phyloP scores from a whole-genome alignment of 2,329 filamentous ascomycete species.

The Hortaea sp. region DNA sequence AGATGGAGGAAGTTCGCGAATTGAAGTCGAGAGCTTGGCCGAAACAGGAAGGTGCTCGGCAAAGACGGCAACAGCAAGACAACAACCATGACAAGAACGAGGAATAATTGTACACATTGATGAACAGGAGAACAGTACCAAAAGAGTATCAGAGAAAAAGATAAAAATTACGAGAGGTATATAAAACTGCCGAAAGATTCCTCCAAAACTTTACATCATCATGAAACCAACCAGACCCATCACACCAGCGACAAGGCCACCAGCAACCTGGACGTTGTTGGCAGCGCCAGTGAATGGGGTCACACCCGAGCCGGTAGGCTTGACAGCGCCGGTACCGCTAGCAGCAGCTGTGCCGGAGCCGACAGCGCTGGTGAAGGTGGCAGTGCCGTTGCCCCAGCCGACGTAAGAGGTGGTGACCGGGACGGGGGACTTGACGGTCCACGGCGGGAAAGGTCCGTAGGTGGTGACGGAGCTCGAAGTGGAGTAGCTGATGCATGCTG shows the following conservation, averaged over 20 bases:
- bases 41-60: too few relatives aligned
- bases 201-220: neutral
- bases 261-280: neutral
- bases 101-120: too few relatives aligned
- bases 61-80: too few relatives aligned
- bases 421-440: slow-evolving; percentile 1
- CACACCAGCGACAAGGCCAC: neutral
- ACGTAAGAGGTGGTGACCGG: neutral
- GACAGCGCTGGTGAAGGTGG: neutral
- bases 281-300: neutral
- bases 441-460: slow-evolving; percentile 4
- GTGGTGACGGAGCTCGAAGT: slow-evolving; percentile 2
- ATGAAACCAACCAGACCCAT: neutral
- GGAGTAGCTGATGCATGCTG: slow-evolving; percentile 5
- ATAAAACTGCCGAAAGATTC: too few relatives aligned
- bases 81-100: too few relatives aligned
- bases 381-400: slow-evolving; percentile 1
- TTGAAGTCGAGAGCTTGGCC: too few relatives aligned
- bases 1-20: too few relatives aligned
- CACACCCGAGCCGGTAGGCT: too few relatives aligned
- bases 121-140: too few relatives aligned
- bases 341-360: slow-evolving; percentile 1
- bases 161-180: too few relatives aligned
- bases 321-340: slow-evolving; percentile 1
- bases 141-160: too few relatives aligned